A percentile compares a stretch with the other conserved stretches of the same genome.
Evolutionary conservation across 78 protist genomes (phyloP).

Genomic region (Blattamonas nauphoetae): DNA sequence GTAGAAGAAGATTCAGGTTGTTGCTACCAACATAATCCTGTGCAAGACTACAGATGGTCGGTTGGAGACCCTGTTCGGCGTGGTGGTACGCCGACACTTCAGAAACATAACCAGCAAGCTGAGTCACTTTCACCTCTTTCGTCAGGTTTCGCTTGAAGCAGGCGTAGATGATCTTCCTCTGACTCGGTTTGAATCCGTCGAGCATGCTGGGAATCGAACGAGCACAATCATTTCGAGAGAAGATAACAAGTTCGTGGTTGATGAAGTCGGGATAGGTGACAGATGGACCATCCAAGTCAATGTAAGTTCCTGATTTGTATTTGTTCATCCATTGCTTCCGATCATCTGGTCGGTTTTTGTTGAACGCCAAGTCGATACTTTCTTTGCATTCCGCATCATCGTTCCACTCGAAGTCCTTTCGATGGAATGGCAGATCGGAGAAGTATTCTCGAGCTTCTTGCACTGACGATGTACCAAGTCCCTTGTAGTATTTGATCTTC

Average conservation of each 20-base stretch:
- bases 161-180: slow-evolving; percentile 82
- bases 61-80: slow-evolving; percentile 79
- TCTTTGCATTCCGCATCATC: background rate
- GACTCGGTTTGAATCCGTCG: slow-evolving; percentile 93
- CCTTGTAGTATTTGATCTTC: slow-evolving; percentile 88
- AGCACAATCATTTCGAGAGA: slow-evolving; percentile 45
- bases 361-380: background rate
- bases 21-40: slow-evolving; percentile 88
- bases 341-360: slow-evolving; percentile 63
- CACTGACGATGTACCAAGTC: slow-evolving; percentile 86
- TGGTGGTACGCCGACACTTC: slow-evolving; percentile 95
- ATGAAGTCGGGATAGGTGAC: slow-evolving; percentile 45
- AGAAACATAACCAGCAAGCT: slow-evolving; percentile 84
- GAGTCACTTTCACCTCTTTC: slow-evolving; percentile 90
- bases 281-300: background rate
- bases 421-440: slow-evolving; percentile 54
- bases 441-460: slow-evolving; percentile 90
- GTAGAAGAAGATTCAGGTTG: slow-evolving; percentile 79
- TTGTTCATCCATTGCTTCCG: slow-evolving; percentile 83
- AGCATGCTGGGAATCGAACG: slow-evolving; percentile 88
- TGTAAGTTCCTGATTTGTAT: background rate
- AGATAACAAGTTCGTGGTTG: slow-evolving; percentile 85
- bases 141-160: slow-evolving; percentile 89
- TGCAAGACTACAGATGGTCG: slow-evolving; percentile 85
- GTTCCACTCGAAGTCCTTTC: slow-evolving; percentile 22